Evolutionary conservation across 257 asterid genomes (phyloP).

Genomic region (Solanum corneliomulleri): DNA sequence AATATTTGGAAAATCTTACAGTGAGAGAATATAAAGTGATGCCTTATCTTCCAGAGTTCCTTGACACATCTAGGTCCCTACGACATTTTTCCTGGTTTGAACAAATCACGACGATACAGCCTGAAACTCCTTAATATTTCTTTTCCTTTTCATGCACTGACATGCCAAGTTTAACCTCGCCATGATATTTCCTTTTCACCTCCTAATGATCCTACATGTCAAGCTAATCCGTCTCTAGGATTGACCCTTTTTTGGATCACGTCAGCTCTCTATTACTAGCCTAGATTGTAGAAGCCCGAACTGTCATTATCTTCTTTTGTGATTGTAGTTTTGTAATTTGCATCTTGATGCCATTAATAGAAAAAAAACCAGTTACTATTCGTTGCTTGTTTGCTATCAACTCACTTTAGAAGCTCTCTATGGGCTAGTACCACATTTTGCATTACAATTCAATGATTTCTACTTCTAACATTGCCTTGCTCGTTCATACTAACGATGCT

Average conservation of each 20-base stretch:
- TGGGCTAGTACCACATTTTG: too few species aligned
- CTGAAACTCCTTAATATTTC: background rate
- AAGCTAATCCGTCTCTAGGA: background rate
- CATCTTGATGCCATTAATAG: background rate
- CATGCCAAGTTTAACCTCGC: background rate
- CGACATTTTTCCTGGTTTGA: background rate
- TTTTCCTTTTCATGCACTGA: background rate
- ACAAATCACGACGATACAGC: background rate
- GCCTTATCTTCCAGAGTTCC: background rate
- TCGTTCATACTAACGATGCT: background rate
- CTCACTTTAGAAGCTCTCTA: background rate
- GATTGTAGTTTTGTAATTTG: too few species aligned
- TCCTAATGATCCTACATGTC: background rate
- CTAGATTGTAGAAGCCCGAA: background rate
- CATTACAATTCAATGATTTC: too few species aligned
- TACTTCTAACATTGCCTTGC: background rate
- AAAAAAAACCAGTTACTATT: background rate
- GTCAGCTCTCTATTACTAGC: background rate
- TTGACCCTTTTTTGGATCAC: background rate
- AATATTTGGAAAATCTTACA: background rate
- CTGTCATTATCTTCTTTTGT: background rate
- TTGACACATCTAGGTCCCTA: background rate
- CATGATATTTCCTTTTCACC: background rate
- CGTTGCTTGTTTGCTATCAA: background rate
- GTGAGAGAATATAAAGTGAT: background rate